Evolutionary conservation across 140 eudicot genomes (phyloP).

Genomic region (Erigeron philadelphicus): DNA sequence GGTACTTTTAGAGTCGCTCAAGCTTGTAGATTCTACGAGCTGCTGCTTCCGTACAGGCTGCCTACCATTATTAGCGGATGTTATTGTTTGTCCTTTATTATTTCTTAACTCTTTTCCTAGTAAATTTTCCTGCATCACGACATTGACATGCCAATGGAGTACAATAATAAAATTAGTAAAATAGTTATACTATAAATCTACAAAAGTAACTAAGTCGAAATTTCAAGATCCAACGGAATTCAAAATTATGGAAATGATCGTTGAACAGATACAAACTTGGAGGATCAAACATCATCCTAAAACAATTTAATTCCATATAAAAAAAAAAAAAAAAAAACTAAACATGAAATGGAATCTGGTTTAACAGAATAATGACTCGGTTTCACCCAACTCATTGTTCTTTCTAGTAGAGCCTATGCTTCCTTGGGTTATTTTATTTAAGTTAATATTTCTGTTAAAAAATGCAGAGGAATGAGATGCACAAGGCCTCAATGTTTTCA

Average conservation of each 20-base stretch:
- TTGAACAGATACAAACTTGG: neutral
- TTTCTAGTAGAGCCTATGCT: too few relatives aligned
- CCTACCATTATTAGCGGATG: slow-evolving; percentile 50
- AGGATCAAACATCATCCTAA: neutral
- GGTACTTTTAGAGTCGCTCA: slow-evolving; percentile 58
- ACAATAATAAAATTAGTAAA: neutral
- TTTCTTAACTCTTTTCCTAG: slow-evolving; percentile 53
- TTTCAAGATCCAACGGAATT: neutral
- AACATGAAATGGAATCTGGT: neutral
- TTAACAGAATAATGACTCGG: neutral
- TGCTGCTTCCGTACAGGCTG: slow-evolving; percentile 72
- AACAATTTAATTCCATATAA: too few relatives aligned
- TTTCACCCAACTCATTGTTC: neutral
- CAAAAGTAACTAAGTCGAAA: neutral
- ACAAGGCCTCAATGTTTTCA: neutral
- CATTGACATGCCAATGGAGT: neutral
- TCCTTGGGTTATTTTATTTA: too few relatives aligned
- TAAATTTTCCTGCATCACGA: slow-evolving; percentile 48
- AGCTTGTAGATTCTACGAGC: slow-evolving; percentile 46
- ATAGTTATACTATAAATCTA: neutral
- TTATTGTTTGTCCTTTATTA: slow-evolving; percentile 50
- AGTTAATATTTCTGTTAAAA: too few relatives aligned
- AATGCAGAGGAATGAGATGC: neutral
- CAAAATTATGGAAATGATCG: neutral
- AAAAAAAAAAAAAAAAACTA: too few relatives aligned